A percentile compares a stretch with the other conserved stretches of the same genome.
phyloP scores from a whole-genome alignment of 768 basidiomycete species.

The Mycena amicta region DNA sequence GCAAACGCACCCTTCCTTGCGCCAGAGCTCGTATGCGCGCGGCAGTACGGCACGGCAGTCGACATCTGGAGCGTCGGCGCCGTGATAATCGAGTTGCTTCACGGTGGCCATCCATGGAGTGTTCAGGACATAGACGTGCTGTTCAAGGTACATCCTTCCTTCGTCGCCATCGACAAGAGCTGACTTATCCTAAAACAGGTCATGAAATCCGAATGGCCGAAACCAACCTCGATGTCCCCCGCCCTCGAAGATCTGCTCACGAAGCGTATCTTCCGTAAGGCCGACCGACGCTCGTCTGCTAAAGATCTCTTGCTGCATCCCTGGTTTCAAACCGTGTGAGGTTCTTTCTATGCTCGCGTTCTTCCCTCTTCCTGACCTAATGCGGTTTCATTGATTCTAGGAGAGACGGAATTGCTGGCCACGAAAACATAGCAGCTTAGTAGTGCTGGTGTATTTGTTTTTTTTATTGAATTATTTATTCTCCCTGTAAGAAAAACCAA shows the following conservation, averaged over 20 bases:
- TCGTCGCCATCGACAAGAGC: no score
- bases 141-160: neutral
- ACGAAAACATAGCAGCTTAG: no score
- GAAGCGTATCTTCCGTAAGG: neutral
- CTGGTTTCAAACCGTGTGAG: neutral
- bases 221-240: neutral
- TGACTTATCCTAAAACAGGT: no score
- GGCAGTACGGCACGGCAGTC: neutral
- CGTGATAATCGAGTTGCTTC: neutral
- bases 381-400: no score
- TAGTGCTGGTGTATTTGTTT: no score
- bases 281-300: neutral
- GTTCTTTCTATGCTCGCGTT: no score
- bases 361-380: no score
- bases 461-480: no score
- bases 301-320: neutral
- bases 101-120: neutral
- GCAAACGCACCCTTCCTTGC: neutral
- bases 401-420: no score
- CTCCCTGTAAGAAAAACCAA: no score
- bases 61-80: neutral
- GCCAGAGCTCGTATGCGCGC: neutral
- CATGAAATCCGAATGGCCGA: neutral
- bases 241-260: neutral
- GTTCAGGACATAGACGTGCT: neutral